Evolutionary conservation across 306 rosid genomes (phyloP), one percentile per base, ranked within the genome.

Genomic region (Vigna hirtella): DNA sequence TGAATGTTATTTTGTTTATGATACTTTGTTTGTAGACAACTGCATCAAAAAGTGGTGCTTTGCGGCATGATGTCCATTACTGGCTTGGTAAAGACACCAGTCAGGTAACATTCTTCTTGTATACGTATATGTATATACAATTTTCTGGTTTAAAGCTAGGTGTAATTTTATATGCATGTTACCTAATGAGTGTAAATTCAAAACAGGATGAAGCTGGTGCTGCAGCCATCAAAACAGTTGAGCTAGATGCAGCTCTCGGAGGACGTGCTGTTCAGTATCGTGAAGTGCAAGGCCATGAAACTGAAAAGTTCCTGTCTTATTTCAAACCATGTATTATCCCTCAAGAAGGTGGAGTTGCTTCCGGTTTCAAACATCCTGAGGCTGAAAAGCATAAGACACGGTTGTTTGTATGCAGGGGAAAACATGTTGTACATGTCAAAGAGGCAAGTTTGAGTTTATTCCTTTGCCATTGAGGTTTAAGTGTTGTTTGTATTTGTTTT

Each of bases 221-320:
- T 18, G 98, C 97, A 76, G 98, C 98, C 72, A 79, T 93, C 82
- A 93, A 93, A 88, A 91, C 98, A 59, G 94, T 93, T 84, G 98
- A 93, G 79, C 85, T 93, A 43, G 98, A 93, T 88, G 98, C 98
- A 77, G 87, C 98, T 78, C 97, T 93, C 77, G 98, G 98, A 75
- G 98, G 98, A 30, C 98, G 98, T 56, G 98, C 98, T 63, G 97
- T 93, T 67, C 98, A 93, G 82, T 91, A 89, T 71, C 98, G 98
- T 16, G 98, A 93, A 85, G 91, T 89, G 69, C 97, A 93, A 82
- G 98, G 98, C 88, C 90, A 91, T 32, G 98, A 93, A 85, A 93
- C 97, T 5, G 98, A 90, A 52, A 93, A 91, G 74, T 93, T 93
- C 83, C 83, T 93, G 40, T 93, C 98, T 24, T 88, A 89, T 85